phyloP scores from a whole-genome alignment of 192 early-diverging fungal species.

The Rhizophagus clarus region DNA sequence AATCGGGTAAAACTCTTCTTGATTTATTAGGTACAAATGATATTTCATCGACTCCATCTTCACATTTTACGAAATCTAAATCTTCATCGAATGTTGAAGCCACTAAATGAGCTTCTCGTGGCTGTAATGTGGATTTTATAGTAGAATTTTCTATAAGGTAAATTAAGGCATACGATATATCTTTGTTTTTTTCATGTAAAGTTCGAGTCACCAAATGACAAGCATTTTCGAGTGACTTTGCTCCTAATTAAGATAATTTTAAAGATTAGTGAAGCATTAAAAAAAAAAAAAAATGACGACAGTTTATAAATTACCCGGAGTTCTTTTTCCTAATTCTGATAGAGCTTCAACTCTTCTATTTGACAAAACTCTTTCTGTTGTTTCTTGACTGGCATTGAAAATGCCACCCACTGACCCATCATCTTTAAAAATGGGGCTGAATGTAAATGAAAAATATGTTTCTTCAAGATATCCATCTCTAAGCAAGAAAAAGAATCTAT shows the following conservation, averaged over 20 bases:
- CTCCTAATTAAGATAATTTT: neutral
- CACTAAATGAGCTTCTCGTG: neutral
- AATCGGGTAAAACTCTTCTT: constrained; percentile 6
- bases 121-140: neutral
- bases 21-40: neutral
- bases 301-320: neutral
- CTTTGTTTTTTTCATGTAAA: neutral
- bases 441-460: constrained; percentile 40
- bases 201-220: neutral
- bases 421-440: constrained; percentile 36
- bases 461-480: constrained; percentile 44
- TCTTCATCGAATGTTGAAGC: constrained; percentile 23
- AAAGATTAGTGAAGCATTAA: neutral
- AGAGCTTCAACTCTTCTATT: constrained; percentile 35
- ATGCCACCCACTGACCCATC: constrained; percentile 37
- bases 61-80: neutral
- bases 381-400: constrained; percentile 35
- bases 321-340: constrained; percentile 37
- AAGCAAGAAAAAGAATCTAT: neutral
- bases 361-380: constrained; percentile 36
- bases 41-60: constrained; percentile 19
- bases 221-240: neutral
- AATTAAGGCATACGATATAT: constrained; percentile 24
- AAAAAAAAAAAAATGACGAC: neutral
- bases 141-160: constrained; percentile 19